Evolutionary conservation across 2,329 filamentous ascomycete species (phyloP).

Genomic region (Sporothrix pallida): DNA sequence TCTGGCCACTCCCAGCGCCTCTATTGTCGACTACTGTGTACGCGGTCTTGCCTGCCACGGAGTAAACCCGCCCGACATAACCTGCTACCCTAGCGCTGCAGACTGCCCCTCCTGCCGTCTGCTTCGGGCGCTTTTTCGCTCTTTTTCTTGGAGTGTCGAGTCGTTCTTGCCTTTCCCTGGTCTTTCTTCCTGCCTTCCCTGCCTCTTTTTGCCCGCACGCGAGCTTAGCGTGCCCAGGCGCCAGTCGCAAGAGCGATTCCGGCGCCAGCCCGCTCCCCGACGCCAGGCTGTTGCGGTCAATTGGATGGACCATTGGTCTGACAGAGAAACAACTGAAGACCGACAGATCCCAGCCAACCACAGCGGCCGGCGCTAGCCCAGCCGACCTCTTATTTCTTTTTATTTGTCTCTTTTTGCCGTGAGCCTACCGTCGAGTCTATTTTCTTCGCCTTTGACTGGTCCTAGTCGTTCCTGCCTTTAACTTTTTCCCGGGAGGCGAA

Average conservation of each 20-base stretch:
- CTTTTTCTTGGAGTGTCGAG: background rate
- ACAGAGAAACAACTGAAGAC: too few relatives aligned
- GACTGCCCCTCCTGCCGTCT: background rate
- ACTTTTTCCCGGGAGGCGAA: too few relatives aligned
- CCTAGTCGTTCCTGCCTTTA: background rate
- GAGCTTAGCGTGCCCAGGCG: conserved; percentile 25
- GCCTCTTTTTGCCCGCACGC: conserved; percentile 15
- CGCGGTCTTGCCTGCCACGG: background rate
- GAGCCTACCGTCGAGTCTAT: background rate
- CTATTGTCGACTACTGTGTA: too few relatives aligned
- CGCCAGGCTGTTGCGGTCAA: conserved; percentile 1
- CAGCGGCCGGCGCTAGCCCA: conserved; percentile 7
- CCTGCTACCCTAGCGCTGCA: conserved; percentile 3
- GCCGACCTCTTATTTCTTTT: background rate
- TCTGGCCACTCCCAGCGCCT: too few relatives aligned
- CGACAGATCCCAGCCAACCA: conserved; percentile 20
- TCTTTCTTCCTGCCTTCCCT: background rate
- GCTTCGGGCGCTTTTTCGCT: conserved; percentile 25
- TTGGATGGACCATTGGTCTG: background rate
- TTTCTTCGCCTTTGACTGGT: background rate
- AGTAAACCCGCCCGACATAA: background rate
- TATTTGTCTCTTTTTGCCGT: background rate
- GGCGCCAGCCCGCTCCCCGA: conserved; percentile 25
- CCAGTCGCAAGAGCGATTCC: conserved; percentile 21
- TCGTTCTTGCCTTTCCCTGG: background rate